Conservation (phyloP, 352 stramenopile genomes). For the Pythium coloratum region DNA sequence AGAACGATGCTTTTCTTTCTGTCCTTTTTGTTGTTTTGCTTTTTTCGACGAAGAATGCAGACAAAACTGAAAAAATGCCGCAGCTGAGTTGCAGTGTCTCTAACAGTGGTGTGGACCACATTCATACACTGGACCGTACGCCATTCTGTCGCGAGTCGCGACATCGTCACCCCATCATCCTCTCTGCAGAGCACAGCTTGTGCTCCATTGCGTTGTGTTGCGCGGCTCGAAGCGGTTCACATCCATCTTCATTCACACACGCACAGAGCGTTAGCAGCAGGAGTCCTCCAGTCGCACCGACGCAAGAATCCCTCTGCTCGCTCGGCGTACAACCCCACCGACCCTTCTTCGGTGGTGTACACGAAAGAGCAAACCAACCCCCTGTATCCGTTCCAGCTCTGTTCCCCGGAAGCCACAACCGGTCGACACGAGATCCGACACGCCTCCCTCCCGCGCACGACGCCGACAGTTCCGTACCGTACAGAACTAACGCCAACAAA, state of each 20-base stretch:
- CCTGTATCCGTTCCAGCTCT: not conserved
- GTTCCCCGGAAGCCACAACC: not conserved
- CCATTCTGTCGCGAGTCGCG: slow-evolving; percentile 3
- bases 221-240: not conserved
- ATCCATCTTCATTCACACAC: slow-evolving; percentile 10
- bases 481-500: slow-evolving; percentile 4
- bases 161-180: slow-evolving; percentile 14
- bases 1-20: not conserved
- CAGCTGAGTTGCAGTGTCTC: slow-evolving; percentile 20
- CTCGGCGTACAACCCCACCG: not conserved
- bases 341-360: not conserved
- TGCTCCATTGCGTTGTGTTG: slow-evolving; percentile 10
- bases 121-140: not conserved
- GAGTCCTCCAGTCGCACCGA: not conserved
- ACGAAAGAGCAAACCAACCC: not conserved
- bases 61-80: slow-evolving; percentile 6
- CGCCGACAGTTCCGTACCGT: not conserved
- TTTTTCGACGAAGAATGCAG: slow-evolving; percentile 2
- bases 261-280: slow-evolving; percentile 5
- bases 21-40: not conserved
- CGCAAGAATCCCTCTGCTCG: slow-evolving; percentile 2
- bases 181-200: slow-evolving; percentile 1
- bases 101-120: slow-evolving; percentile 17
- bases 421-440: not conserved
- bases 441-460: not conserved